These are phyloP conservation scores for Capronia americana DNA, from an alignment of 2,329 filamentous ascomycete species.

Conservation along the genomic window DNA sequence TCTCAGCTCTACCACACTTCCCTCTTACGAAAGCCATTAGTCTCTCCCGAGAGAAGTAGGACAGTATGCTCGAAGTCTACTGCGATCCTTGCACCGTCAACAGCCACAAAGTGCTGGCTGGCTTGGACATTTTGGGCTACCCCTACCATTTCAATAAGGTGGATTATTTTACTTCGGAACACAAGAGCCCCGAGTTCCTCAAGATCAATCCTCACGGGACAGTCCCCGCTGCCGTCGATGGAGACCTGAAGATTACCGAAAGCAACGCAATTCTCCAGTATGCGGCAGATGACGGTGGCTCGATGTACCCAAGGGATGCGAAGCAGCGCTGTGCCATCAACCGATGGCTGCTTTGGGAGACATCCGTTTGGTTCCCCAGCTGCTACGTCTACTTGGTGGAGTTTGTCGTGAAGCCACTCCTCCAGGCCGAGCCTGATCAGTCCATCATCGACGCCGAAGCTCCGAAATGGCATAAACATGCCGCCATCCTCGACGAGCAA, in stretches of 20 bases:
- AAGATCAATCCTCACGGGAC: conserved; percentile 45
- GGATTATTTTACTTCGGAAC: conserved; percentile 50
- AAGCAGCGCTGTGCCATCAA: conserved; percentile 50
- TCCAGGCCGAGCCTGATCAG: conserved; percentile 47
- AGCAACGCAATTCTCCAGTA: conserved; percentile 53
- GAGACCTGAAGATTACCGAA: conserved; percentile 50
- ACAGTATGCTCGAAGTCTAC: conserved; percentile 41
- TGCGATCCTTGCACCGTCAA: conserved; percentile 53
- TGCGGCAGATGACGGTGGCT: conserved; percentile 46
- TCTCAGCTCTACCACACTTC: background rate
- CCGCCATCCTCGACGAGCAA: conserved; percentile 48
- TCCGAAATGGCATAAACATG: conserved; percentile 46
- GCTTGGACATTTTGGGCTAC: conserved; percentile 46
- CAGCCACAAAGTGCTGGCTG: conserved; percentile 51
- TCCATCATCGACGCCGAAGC: conserved; percentile 46
- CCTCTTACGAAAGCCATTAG: background rate
- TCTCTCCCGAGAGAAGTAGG: background rate
- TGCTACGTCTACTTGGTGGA: conserved; percentile 52
- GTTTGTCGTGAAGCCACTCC: conserved; percentile 50
- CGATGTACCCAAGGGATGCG: conserved; percentile 49
- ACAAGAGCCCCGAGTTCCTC: conserved; percentile 44
- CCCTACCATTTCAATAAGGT: conserved; percentile 48
- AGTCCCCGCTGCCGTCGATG: conserved; percentile 49
- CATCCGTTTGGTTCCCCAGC: conserved; percentile 49
- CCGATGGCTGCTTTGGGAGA: conserved; percentile 53